Base-by-base conservation (phyloP, 2,329 filamentous ascomycete genomes). In the Fusarium udum region DNA sequence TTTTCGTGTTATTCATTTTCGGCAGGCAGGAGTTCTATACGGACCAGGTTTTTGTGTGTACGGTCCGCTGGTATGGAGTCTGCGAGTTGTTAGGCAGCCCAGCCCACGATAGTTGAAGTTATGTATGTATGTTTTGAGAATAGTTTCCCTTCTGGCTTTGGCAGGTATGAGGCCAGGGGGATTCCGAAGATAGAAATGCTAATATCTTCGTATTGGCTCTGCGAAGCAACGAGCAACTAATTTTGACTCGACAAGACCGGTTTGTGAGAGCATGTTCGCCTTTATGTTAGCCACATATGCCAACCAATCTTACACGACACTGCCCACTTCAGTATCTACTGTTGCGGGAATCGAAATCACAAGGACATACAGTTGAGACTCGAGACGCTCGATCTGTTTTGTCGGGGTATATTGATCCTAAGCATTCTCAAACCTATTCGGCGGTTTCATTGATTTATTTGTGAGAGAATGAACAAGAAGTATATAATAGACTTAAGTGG, bases 11-110 rank as follows among this genome's bases (percentile, higher is more conserved):
- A 48, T 55, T 72, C 62, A 65, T 72, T 40, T 55, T 67, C 20
- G 71, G 64, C 66, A 74, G 70, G 76, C 72, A 67, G 76, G 76
- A 78, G 76, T 78, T 77, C 69, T 64, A 69, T 64, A 59, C 39
- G 70, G 76, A 69, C 64, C 57, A 62, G 61, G 69, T 56, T 69
- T 39, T 59, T 73, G 68, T 53, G 66, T 48, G 55, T 69, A 59
- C 46, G 74, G 72, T 70, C 61, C 59, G 40, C 57, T 64, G 74
- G 58, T 48, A 75, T 72, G 62, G 63, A 74, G 75, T 75, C 74
- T 75, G 65, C 65, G 61, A 55, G 45, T 45, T 36, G 45, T 52
- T 60, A 73, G 69, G 58, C 73, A 71, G 70, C 26, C 52, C 43
- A 68, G 70, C 36, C 53, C 40, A 68, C 62, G 72, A 68, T 73